Evolutionary conservation across 2,329 filamentous ascomycete species (phyloP).

Genomic region (Massarina eburnea): DNA sequence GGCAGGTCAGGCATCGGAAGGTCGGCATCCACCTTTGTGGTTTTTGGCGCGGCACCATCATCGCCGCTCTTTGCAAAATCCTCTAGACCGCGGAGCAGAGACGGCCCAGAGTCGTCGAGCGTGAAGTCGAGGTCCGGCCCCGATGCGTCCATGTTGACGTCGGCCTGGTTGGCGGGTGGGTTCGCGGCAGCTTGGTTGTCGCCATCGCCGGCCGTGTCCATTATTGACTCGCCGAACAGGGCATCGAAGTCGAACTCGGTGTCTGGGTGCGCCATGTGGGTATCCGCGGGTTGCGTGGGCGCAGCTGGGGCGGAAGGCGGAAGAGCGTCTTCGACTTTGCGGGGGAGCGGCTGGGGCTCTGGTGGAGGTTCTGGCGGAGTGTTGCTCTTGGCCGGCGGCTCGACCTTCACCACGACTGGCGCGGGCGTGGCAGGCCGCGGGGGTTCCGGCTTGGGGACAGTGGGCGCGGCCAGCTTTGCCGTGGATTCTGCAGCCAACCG

Average conservation of each 20-base stretch:
- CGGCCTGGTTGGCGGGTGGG: slow-evolving; percentile 13
- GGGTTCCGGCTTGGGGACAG: slow-evolving; percentile 9
- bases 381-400: slow-evolving; percentile 1
- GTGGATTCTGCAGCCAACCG: slow-evolving; percentile 33
- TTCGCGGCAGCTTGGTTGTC: slow-evolving; percentile 12
- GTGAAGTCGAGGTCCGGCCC: slow-evolving; percentile 32
- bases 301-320: slow-evolving; percentile 19
- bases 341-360: slow-evolving; percentile 9
- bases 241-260: slow-evolving; percentile 45
- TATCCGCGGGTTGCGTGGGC: slow-evolving; percentile 34
- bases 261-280: slow-evolving; percentile 29
- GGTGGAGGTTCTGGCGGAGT: slow-evolving; percentile 9
- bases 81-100: slow-evolving; percentile 39
- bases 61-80: slow-evolving; percentile 34
- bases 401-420: background rate
- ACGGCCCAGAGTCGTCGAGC: slow-evolving; percentile 33
- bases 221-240: slow-evolving; percentile 34
- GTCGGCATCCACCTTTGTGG: slow-evolving; percentile 28
- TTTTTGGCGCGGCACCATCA: slow-evolving; percentile 13
- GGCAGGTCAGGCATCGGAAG: slow-evolving; percentile 36
- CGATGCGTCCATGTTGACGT: slow-evolving; percentile 29
- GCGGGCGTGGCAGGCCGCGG: background rate
- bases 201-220: slow-evolving; percentile 23
- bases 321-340: slow-evolving; percentile 12
- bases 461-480: slow-evolving; percentile 11